Evolutionary conservation across 1,284 basidiomycete genomes (phyloP), one percentile per base, ranked within the genome.

Genomic region (Clitocybe nebularis): DNA sequence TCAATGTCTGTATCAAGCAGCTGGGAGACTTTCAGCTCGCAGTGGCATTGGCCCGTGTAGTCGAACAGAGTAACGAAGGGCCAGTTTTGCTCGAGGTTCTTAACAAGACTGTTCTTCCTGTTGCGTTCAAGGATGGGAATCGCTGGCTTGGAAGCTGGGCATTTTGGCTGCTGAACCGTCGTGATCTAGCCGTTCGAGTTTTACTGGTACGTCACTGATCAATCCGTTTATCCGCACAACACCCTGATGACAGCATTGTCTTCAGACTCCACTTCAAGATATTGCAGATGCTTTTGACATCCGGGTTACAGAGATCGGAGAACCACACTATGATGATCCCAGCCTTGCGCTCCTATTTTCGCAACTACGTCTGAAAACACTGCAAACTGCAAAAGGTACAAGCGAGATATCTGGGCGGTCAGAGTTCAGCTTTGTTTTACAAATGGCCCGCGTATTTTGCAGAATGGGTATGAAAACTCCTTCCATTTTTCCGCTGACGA

Each of bases 141-240:
- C 76, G 95, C 24, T 98, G 90, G 87, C 69, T 98, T n/a, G 89
- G 81, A n/a, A 91, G 86, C 48, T 99, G 94, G 95, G 90, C 89
- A 3, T 93, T 97, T 62, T 96, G 93, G 91, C 70, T 91, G 49
- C 69, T 98, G 20, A 81, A 84, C 50, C 73, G 90, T 23, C 74
- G 89, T 36, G 93, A 97, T 63, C 60, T 96, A 9, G 84, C 93
- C 1, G 89, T 96, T 13, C 77, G 86, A 34, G 82, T 92, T 35
- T 71, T 95, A 13, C 64, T 94, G 49, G 90, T 91, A 58, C 57
- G 79, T 48, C 26, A 20, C 38, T 43, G 1, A 17, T 34, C 4
- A 33, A 7, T 16, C 13, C 10, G 9, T 14, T 36, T 21, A 4
- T 36, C 10, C 13, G 2, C 4, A 14, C 4, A 22, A 32, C 4